These are phyloP conservation scores for Biancaea sappan DNA, from an alignment of 306 rosid genomes.

Conservation along the genomic window DNA sequence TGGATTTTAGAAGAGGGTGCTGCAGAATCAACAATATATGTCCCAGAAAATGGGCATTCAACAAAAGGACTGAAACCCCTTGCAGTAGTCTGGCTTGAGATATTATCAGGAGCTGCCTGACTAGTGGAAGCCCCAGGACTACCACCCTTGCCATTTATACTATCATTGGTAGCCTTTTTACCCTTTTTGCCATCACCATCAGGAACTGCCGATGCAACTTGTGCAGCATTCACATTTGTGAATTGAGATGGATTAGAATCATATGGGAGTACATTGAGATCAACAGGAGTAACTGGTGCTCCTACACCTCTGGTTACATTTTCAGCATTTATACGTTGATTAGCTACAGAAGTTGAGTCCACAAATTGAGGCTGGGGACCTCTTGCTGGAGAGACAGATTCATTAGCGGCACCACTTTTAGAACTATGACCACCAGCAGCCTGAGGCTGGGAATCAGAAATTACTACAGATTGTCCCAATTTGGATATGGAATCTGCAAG, in stretches of 20 bases:
- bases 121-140: constrained; percentile 36
- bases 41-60: constrained; percentile 59
- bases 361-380: constrained; percentile 25
- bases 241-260: constrained; percentile 37
- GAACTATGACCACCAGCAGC: constrained; percentile 37
- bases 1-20: constrained; percentile 6
- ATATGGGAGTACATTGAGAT: constrained; percentile 58
- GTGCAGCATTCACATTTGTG: constrained; percentile 7
- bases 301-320: constrained; percentile 34
- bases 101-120: constrained; percentile 27
- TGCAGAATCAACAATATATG: constrained; percentile 18
- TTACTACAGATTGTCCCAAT: constrained; percentile 39
- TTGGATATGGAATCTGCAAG: constrained; percentile 50
- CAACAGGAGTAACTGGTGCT: constrained; percentile 41
- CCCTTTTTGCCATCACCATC: constrained; percentile 43
- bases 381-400: constrained; percentile 24
- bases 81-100: constrained; percentile 22
- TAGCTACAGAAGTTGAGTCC: constrained; percentile 38
- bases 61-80: constrained; percentile 18
- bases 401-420: constrained; percentile 31
- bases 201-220: constrained; percentile 35
- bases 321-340: constrained; percentile 31
- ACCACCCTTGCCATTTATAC: constrained; percentile 27
- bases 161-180: constrained; percentile 22
- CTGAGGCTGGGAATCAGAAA: constrained; percentile 38